phyloP scores from a whole-genome alignment of 148 eudicot species.

The Chenopodium suecicum region DNA sequence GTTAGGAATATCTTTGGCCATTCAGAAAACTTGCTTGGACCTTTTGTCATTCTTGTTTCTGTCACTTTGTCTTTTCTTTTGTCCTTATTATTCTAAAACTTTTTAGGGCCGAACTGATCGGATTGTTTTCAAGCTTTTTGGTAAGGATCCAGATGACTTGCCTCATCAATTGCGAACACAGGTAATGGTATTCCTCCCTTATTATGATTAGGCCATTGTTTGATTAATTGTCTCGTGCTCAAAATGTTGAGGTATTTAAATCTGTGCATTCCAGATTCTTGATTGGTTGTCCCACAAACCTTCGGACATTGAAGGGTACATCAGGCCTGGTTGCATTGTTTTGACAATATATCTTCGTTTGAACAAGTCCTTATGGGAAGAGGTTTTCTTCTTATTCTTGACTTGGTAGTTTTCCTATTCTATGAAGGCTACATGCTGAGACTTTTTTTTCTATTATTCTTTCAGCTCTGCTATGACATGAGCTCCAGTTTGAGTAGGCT shows the following conservation, averaged over 20 bases:
- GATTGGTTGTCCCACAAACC: constrained; percentile 90
- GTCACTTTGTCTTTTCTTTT: neutral
- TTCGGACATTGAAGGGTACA: constrained; percentile 90
- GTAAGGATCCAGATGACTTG: constrained; percentile 84
- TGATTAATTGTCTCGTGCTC: neutral
- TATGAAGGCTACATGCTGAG: neutral
- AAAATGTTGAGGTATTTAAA: neutral
- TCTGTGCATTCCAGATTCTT: constrained; percentile 60
- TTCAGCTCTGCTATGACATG: constrained; percentile 70
- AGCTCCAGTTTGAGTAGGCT: constrained; percentile 66
- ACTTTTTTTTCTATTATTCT: constrained; percentile 15
- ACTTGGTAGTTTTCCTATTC: constrained; percentile 1
- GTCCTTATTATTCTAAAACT: constrained; percentile 1
- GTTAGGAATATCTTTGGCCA: neutral
- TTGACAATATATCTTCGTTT: constrained; percentile 78
- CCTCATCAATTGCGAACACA: constrained; percentile 68
- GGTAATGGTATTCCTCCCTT: constrained; percentile 40
- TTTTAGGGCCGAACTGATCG: constrained; percentile 84
- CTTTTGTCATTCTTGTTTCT: neutral
- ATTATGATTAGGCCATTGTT: neutral
- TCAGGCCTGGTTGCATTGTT: constrained; percentile 90
- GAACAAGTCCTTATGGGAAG: constrained; percentile 68
- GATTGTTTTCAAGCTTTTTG: constrained; percentile 88
- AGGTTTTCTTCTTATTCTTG: constrained; percentile 47
- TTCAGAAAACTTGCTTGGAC: neutral